A percentile compares a stretch with the other conserved stretches of the same genome.
phyloP scores from a whole-genome alignment of 768 basidiomycete genomes.

The Royoungia palumana region DNA sequence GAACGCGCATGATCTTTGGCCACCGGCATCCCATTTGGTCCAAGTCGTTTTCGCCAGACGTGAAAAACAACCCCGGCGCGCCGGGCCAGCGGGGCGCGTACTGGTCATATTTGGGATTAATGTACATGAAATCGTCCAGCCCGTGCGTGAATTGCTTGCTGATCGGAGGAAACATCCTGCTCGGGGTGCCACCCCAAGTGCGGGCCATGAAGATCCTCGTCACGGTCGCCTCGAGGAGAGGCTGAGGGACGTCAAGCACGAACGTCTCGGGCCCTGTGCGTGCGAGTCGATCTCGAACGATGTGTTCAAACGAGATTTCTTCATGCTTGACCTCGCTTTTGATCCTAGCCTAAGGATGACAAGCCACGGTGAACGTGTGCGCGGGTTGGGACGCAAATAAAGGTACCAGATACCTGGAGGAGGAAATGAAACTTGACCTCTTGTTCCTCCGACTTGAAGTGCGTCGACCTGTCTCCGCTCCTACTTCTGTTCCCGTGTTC shows the following conservation, averaged over 20 bases:
- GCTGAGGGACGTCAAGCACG: conserved; percentile 5
- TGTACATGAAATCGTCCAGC: conserved; percentile 14
- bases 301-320: conserved; percentile 2
- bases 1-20: conserved; percentile 10
- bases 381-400: not conserved
- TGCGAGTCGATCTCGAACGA: conserved; percentile 7
- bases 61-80: conserved; percentile 8
- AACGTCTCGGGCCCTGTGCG: conserved; percentile 5
- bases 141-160: conserved; percentile 7
- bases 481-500: not conserved
- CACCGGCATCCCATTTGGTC: conserved; percentile 6
- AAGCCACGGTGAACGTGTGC: not conserved
- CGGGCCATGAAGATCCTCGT: conserved; percentile 1
- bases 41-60: conserved; percentile 5
- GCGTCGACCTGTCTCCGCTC: no score
- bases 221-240: conserved; percentile 7
- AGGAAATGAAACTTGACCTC: conserved; percentile 1
- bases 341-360: conserved; percentile 5
- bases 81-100: conserved; percentile 14
- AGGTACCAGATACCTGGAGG: conserved; percentile 2
- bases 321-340: conserved; percentile 9
- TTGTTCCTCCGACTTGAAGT: conserved; percentile 8
- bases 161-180: conserved; percentile 4
- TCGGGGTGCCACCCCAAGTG: conserved; percentile 9
- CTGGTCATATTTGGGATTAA: conserved; percentile 4